A percentile compares a stretch with the other conserved stretches of the same genome.
These are phyloP conservation scores for Reutealis trisperma DNA, from an alignment of 345 rosid genomes.

Conservation along the genomic window DNA sequence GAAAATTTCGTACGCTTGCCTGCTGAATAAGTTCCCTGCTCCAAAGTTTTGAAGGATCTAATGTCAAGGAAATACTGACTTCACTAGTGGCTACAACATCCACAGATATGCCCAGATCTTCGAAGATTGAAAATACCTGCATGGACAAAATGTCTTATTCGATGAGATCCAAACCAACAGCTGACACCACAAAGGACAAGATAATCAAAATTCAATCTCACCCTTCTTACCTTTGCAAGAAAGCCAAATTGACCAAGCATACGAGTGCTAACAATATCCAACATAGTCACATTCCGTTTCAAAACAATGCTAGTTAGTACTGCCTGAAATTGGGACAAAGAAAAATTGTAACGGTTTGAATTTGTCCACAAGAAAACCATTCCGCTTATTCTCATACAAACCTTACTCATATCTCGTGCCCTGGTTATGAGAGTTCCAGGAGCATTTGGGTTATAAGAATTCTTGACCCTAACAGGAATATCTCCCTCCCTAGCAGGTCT, in stretches of 20 bases:
- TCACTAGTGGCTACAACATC: constrained; percentile 99
- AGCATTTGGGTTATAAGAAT: constrained; percentile 93
- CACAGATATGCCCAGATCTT: constrained; percentile 93
- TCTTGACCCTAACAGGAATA: constrained; percentile 98
- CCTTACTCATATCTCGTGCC: constrained; percentile 92
- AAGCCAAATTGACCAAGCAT: constrained; percentile 99
- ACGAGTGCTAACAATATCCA: constrained; percentile 96
- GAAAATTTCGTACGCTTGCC: constrained; percentile 59
- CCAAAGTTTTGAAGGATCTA: constrained; percentile 98
- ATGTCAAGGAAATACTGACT: constrained; percentile 95
- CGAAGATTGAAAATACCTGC: constrained; percentile 94
- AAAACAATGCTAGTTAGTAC: constrained; percentile 94
- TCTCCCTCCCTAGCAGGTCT: constrained; percentile 98
- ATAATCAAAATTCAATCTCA: constrained; percentile 10
- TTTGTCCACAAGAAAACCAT: constrained; percentile 12
- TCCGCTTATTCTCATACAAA: constrained; percentile 31
- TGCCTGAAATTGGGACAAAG: constrained; percentile 58
- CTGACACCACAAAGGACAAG: constrained; percentile 12
- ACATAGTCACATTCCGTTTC: constrained; percentile 96
- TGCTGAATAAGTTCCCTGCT: constrained; percentile 97
- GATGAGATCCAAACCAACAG: not conserved
- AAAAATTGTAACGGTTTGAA: constrained; percentile 12
- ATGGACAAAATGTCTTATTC: constrained; percentile 1
- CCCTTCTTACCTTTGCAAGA: constrained; percentile 75
- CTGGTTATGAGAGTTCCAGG: constrained; percentile 95